Base-by-base conservation (phyloP, 805 yeast genomes). In the Suhomyces pyralidae region DNA sequence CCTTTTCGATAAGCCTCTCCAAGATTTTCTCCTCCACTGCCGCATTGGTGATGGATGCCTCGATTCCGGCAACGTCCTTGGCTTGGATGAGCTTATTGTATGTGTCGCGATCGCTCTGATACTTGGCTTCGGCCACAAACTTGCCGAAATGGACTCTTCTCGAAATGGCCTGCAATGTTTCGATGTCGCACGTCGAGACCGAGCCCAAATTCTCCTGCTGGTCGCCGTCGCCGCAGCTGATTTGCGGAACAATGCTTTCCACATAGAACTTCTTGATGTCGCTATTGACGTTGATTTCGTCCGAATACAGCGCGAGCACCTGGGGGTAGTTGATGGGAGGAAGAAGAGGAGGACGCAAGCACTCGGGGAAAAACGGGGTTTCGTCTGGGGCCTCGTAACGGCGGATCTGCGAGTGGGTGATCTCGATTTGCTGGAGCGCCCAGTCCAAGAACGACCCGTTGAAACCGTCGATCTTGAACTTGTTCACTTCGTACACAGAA, bases 61-160 rank as follows among this genome's bases (percentile, higher is more conserved):
- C 88, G 47, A 94, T 86, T 0, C 93, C 96, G 10, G 75, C 73
- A 6, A 81, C 71, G 65, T 94, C 96, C 52, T 75, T 79, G 0
- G 77, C 81, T 56, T 73, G 66, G 59, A 94, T 94, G 60, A 91
- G 71, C 59, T 78, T 71, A 1, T 81, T 82, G 73, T 85, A 90
- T 48, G 67, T 68, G 48, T 81, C 88, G 34, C 75, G 78, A 55
- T 92, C 94, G 25, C 77, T 73, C 61, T 79, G 84, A 69, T 83
- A 94, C 70, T 94, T 94, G 45, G 97, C 88, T 68, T 94, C 99
- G 5, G 99, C 99, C 8, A 94, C 99, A 76, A 93, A 94, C 70
- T 88, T 89, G 48, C 99, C 99, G 71, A 93, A 94, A 71, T 94
- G 99, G 60, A 94, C 90, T 66, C 99, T 81, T 62, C 99, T 79